Percentiles rank a stretch among this genome's conserved stretches.
Conservation (phyloP, 108 stramenopile genomes). For the Schizochytrium sp. region DNA sequence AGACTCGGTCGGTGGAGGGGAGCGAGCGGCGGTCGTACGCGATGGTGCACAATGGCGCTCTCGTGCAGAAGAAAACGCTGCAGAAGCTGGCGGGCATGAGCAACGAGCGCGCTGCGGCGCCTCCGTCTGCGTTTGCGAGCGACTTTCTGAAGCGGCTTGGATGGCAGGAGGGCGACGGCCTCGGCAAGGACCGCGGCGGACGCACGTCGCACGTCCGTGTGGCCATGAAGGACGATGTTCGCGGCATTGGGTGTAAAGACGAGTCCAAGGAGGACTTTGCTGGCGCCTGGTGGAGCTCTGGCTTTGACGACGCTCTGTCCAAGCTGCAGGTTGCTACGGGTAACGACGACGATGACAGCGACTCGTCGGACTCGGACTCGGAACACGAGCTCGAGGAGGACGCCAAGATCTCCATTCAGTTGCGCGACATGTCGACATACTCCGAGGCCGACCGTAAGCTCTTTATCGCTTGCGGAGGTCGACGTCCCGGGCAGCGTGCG, state of each 20-base stretch:
- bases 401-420: neutral
- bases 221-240: neutral
- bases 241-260: neutral
- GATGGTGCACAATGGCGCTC: neutral
- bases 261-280: neutral
- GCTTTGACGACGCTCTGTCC: neutral
- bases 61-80: constrained; percentile 17
- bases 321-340: neutral
- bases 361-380: neutral
- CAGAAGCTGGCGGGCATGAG: neutral
- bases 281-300: neutral
- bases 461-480: neutral
- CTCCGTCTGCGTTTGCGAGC: neutral
- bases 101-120: neutral
- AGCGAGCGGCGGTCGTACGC: neutral
- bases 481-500: neutral
- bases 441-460: neutral
- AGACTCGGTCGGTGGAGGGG: no score
- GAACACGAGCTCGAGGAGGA: neutral
- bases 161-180: constrained; percentile 13
- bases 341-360: neutral
- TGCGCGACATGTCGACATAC: neutral
- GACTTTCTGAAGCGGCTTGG: neutral
- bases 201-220: neutral
- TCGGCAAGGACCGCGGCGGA: neutral